Evolutionary conservation across 108 stramenopile species (phyloP).

Genomic region (Cylindrotheca closterium): DNA sequence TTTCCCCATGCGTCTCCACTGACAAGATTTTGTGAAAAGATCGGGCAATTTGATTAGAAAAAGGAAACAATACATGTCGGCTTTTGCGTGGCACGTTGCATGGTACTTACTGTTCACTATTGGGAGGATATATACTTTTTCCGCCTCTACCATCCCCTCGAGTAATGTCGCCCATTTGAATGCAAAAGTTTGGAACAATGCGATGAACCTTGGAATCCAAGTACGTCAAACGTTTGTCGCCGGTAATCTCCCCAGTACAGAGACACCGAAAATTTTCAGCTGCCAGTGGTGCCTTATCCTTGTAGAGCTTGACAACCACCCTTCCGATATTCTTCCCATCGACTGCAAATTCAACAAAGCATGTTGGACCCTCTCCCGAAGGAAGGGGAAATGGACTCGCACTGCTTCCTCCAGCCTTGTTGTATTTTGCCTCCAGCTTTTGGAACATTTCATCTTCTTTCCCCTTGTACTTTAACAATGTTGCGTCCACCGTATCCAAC

Average conservation of each 20-base stretch:
- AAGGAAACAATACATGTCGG: too few species aligned
- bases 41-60: too few species aligned
- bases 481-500: conserved; percentile 49
- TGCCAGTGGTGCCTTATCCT: conserved; percentile 79
- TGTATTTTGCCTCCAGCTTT: conserved; percentile 66
- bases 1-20: conserved; percentile 60
- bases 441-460: conserved; percentile 53
- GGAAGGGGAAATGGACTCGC: conserved; percentile 22
- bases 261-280: conserved; percentile 88
- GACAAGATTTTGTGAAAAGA: too few species aligned
- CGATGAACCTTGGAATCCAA: conserved; percentile 61
- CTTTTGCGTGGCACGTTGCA: too few species aligned
- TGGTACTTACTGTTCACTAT: conserved; percentile 1
- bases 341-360: conserved; percentile 73
- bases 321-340: conserved; percentile 60
- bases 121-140: conserved; percentile 60
- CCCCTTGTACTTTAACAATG: conserved; percentile 73
- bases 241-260: conserved; percentile 69
- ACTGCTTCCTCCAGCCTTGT: neutral
- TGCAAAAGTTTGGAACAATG: conserved; percentile 65
- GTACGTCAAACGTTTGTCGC: conserved; percentile 18
- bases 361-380: conserved; percentile 39
- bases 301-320: conserved; percentile 76
- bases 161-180: conserved; percentile 86
- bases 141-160: conserved; percentile 85